Evolutionary conservation across 768 basidiomycete species (phyloP).

Genomic region (Panus rudis): DNA sequence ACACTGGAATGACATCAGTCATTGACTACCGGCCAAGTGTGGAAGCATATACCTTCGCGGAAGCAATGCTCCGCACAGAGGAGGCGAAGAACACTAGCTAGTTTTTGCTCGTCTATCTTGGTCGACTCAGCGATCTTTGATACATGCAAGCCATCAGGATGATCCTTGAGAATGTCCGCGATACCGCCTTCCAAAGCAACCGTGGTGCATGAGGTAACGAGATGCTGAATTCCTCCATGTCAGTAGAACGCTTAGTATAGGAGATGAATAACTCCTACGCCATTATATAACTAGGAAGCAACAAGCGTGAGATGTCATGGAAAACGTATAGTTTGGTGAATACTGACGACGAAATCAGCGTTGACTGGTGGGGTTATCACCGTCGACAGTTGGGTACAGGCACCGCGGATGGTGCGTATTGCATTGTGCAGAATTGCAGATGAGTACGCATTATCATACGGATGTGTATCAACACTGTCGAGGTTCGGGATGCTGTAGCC

Average conservation of each 20-base stretch:
- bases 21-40: not conserved
- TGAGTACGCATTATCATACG: not conserved
- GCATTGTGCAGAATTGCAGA: not conserved
- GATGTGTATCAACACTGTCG: not conserved
- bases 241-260: not conserved
- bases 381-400: conserved; percentile 16
- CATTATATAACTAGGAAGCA: not conserved
- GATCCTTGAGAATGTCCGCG: conserved; percentile 30
- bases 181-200: conserved; percentile 31
- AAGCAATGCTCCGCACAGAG: conserved; percentile 37
- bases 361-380: conserved; percentile 11
- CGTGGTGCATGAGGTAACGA: conserved; percentile 23
- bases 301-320: not conserved
- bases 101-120: conserved; percentile 29
- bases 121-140: conserved; percentile 25
- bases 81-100: conserved; percentile 32
- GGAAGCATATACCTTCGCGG: conserved; percentile 20
- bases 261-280: not conserved
- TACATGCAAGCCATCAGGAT: conserved; percentile 32
- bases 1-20: conserved; percentile 14
- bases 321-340: not conserved
- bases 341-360: conserved; percentile 13
- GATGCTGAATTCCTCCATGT: conserved; percentile 1
- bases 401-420: conserved; percentile 10
- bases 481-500: not conserved